phyloP scores from a whole-genome alignment of 306 rosid species.

The Acacia acuminata region DNA sequence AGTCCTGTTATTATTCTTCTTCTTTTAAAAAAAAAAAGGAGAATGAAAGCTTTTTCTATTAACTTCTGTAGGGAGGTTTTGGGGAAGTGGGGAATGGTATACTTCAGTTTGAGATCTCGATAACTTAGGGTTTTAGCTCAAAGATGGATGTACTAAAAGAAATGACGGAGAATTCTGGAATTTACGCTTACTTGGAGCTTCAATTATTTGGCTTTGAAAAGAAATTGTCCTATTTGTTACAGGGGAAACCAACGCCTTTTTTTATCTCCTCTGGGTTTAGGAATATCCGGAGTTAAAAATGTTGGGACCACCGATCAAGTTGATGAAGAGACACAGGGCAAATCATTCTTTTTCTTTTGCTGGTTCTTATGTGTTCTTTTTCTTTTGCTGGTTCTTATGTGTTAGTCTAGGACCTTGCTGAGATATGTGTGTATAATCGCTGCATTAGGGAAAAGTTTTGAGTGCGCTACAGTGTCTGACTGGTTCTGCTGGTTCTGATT shows the following conservation, averaged over 20 bases:
- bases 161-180: not conserved
- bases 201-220: not conserved
- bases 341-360: too few species aligned
- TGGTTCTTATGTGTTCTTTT: too few species aligned
- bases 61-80: not conserved
- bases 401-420: too few species aligned
- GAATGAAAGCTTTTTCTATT: not conserved
- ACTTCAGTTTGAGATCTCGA: not conserved
- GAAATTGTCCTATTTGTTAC: not conserved
- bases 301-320: conserved; percentile 35
- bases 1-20: not conserved
- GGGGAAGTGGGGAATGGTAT: not conserved
- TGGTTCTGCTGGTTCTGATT: too few species aligned
- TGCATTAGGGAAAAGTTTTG: too few species aligned
- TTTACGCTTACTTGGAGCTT: not conserved
- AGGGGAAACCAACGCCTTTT: conserved; percentile 84
- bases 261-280: conserved; percentile 52
- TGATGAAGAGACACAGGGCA: conserved; percentile 39
- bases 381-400: too few species aligned
- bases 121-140: not conserved
- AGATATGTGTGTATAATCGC: too few species aligned
- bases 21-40: too few species aligned
- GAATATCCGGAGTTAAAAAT: conserved; percentile 24
- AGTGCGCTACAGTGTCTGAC: too few species aligned
- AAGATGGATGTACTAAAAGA: not conserved